Conservation (phyloP, 768 basidiomycete genomes). For the Imleria badia region DNA sequence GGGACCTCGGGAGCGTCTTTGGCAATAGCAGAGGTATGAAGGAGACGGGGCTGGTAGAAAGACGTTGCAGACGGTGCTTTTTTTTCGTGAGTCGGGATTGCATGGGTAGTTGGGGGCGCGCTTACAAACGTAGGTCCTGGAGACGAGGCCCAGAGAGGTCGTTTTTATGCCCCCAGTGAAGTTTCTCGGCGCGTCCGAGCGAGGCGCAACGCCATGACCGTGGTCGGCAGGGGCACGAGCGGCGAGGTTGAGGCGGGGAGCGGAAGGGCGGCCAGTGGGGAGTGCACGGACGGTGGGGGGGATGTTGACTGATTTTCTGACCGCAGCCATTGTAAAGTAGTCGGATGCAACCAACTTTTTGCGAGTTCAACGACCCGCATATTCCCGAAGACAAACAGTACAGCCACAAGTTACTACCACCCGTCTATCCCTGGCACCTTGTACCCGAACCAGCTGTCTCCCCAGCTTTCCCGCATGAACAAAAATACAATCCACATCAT, state of each 20-base stretch:
- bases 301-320: constrained; percentile 81
- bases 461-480: constrained; percentile 28
- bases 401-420: constrained; percentile 26
- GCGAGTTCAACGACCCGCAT: constrained; percentile 15
- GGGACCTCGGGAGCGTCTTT: constrained; percentile 82
- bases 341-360: not conserved
- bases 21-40: constrained; percentile 72
- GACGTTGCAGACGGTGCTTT: constrained; percentile 52
- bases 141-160: constrained; percentile 54
- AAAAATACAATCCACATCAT: constrained; percentile 22
- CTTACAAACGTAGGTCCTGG: constrained; percentile 66
- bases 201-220: constrained; percentile 54
- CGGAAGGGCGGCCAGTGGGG: constrained; percentile 76
- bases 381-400: constrained; percentile 44
- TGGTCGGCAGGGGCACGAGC: constrained; percentile 62
- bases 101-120: constrained; percentile 11
- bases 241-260: constrained; percentile 71
- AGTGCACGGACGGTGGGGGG: constrained; percentile 78
- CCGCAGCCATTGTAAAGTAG: constrained; percentile 55
- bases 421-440: constrained; percentile 28
- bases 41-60: constrained; percentile 62
- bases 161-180: constrained; percentile 59
- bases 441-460: constrained; percentile 31
- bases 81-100: constrained; percentile 11
- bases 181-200: constrained; percentile 59